Evolutionary conservation across 768 basidiomycete species (phyloP), one percentile per base, ranked within the genome.

Genomic region (Suillus occidentalis): DNA sequence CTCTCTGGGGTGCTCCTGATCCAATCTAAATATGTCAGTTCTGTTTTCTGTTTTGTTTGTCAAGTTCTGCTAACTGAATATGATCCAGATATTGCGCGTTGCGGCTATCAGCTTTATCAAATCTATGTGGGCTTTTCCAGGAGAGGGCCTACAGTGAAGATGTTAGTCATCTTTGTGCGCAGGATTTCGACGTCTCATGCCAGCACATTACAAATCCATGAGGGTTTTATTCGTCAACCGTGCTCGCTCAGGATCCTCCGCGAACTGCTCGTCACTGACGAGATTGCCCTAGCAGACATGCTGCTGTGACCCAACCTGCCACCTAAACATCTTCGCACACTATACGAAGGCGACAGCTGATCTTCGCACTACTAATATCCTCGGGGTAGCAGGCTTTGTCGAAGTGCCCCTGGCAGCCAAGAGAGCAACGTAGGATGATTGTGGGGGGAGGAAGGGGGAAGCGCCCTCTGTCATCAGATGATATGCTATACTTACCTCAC

Each of bases 1-100:
- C 68, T 42, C 63, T 75, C 28, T 73, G 73, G 72, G 72, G 75
- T 49, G 22, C 64, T 47, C 13, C 59, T 34, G 39, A 53, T 14
- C 75, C 73, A 75, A 65, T 68, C 69, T 34, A 75, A 69, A 71
- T 60, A 66, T 47, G 73, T 75, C 65, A 10, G 75, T 75, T 18
- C 14, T 8, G 7, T 25, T 50, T 50, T 50, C 3, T 8, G 16
- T 25, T 28, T 9, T 8, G 7, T 52, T 28, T 52, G 25, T 4
- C 12, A 25, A 36, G 9, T 18, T 37, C 52, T 31, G 13, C n/a
- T 62, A 18, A 57, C 10, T 42, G 40, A 55, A 57, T 5, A 12
- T 40, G 47, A n/a, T 62, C 52, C 31, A 73, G 72, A 75, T 76
- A 18, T 66, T 71, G 39, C 66, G 67, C 37, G 70, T 65, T 20